Conservation (phyloP, 202 grass and related monocot genomes). For the Panicum hallii region DNA sequence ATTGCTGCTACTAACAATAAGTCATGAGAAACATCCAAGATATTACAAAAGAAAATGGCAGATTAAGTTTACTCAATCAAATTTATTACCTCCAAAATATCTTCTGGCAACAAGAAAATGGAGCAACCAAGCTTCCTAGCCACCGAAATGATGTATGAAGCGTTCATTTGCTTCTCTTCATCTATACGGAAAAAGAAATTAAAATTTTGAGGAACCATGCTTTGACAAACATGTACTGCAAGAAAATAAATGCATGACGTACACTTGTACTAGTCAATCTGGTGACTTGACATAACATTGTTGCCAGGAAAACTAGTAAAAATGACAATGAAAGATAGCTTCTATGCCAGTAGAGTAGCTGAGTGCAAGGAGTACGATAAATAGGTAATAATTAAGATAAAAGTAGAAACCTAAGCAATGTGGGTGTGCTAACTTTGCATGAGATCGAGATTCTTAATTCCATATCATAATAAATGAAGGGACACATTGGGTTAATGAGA, state of each 20-base stretch:
- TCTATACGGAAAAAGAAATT: constrained; percentile 46
- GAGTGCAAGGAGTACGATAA: constrained; percentile 20
- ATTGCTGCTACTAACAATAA: constrained; percentile 5
- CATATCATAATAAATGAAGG: not conserved
- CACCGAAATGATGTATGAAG: constrained; percentile 95
- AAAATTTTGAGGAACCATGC: constrained; percentile 31
- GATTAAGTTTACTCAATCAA: constrained; percentile 1
- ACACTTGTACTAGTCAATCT: constrained; percentile 1
- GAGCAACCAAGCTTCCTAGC: constrained; percentile 98
- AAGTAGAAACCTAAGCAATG: not conserved
- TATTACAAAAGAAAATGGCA: not conserved
- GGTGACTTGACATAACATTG: constrained; percentile 18
- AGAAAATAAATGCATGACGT: not conserved
- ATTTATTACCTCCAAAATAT: constrained; percentile 80
- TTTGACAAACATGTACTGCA: not conserved
- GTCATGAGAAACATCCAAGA: not conserved
- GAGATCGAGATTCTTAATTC: constrained; percentile 4
- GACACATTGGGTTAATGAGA: not conserved
- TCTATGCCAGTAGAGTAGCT: constrained; percentile 4
- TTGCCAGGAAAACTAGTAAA: constrained; percentile 20
- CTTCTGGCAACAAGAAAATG: constrained; percentile 95
- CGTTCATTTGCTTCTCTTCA: constrained; percentile 98
- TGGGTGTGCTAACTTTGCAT: not conserved
- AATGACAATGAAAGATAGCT: not conserved
- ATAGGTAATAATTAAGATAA: constrained; percentile 13